These are phyloP conservation scores for Uronychia setigera DNA, from an alignment of 73 alveolate genomes.

Conservation along the genomic window DNA sequence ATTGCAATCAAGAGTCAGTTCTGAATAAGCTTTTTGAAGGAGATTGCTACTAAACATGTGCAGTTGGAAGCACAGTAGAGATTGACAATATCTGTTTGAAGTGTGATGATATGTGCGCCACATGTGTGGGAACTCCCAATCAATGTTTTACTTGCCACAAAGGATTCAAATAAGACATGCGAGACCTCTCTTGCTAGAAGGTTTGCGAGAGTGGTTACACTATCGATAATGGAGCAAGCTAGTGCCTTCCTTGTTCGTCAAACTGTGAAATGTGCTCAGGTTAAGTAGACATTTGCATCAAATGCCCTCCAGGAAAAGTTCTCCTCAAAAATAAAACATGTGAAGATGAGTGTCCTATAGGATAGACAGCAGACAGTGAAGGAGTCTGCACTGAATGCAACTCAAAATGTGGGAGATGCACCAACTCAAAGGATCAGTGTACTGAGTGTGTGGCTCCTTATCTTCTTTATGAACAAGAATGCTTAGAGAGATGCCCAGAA, in stretches of 20 bases:
- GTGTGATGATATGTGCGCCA: neutral
- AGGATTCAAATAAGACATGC: slow-evolving; percentile 18
- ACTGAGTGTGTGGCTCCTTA: slow-evolving; percentile 38
- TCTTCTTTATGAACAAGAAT: slow-evolving; percentile 38
- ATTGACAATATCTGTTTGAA: neutral
- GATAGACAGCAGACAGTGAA: slow-evolving; percentile 3
- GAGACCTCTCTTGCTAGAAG: slow-evolving; percentile 5
- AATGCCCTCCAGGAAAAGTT: neutral
- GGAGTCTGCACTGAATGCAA: slow-evolving; percentile 39
- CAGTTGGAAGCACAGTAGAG: neutral
- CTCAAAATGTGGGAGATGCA: slow-evolving; percentile 42
- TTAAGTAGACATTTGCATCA: neutral
- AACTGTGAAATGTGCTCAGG: neutral
- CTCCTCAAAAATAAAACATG: slow-evolving; percentile 24
- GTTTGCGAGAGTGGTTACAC: slow-evolving; percentile 9
- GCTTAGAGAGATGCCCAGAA: slow-evolving; percentile 55
- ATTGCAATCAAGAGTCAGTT: neutral
- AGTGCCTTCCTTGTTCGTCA: neutral
- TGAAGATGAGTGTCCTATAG: slow-evolving; percentile 34
- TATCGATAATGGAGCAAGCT: slow-evolving; percentile 1
- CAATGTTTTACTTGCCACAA: slow-evolving; percentile 25
- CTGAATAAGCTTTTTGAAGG: neutral
- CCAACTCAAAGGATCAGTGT: slow-evolving; percentile 31
- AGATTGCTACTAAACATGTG: neutral
- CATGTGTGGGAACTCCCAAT: slow-evolving; percentile 3